Conservation (phyloP, 352 stramenopile genomes). For the Globisporangium irregulare region DNA sequence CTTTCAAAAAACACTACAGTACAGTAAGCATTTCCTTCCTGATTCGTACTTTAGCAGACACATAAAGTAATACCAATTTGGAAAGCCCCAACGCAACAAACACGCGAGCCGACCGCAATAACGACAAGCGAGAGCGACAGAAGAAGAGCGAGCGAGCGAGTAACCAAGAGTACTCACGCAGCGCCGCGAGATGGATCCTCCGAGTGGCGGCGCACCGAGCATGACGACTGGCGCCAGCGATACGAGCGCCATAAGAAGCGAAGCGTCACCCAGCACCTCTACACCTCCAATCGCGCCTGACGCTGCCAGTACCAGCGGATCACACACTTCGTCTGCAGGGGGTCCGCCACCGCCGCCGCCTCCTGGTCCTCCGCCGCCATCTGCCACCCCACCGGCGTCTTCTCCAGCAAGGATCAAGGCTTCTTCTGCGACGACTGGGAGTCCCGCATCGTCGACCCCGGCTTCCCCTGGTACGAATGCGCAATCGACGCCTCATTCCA, state of each 20-base stretch:
- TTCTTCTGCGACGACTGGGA: constrained; percentile 3
- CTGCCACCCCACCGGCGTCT: constrained; percentile 17
- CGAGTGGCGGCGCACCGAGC: background rate
- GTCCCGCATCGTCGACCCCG: constrained; percentile 20
- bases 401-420: constrained; percentile 17
- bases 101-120: background rate
- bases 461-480: constrained; percentile 26
- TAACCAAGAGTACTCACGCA: background rate
- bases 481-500: constrained; percentile 50
- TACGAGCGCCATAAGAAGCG: constrained; percentile 12
- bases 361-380: constrained; percentile 28
- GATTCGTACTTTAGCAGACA: constrained; percentile 5
- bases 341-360: constrained; percentile 38
- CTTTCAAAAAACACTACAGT: background rate
- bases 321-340: constrained; percentile 6
- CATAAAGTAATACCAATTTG: background rate
- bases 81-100: background rate
- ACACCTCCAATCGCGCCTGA: background rate
- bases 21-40: background rate
- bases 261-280: background rate
- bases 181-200: constrained; percentile 2
- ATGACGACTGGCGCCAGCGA: background rate
- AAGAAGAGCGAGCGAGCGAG: background rate
- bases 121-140: background rate
- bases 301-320: background rate